Evolutionary conservation across 202 grass and related monocot genomes (phyloP).

Genomic region (Cymbopogon flexuosus): DNA sequence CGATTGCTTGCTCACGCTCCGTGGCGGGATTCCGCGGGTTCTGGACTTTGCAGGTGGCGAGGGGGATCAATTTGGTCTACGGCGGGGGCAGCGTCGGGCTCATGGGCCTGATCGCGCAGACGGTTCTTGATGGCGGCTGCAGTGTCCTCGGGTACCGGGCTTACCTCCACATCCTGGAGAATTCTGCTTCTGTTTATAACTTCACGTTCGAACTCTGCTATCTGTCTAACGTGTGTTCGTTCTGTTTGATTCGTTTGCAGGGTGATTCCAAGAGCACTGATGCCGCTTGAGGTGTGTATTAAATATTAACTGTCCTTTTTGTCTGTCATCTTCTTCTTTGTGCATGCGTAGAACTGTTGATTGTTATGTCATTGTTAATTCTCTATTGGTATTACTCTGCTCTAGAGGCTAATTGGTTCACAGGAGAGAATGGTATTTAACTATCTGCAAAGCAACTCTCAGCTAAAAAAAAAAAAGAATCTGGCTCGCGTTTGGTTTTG

Average conservation of each 20-base stretch:
- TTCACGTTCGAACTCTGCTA: background rate
- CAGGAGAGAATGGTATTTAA: background rate
- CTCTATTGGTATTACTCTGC: background rate
- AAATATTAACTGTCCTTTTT: constrained; percentile 16
- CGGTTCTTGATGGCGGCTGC: constrained; percentile 78
- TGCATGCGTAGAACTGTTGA: background rate
- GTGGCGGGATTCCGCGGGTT: constrained; percentile 11
- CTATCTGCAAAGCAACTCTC: background rate
- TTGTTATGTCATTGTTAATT: constrained; percentile 10
- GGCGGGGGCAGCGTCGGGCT: constrained; percentile 92
- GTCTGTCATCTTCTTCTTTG: background rate
- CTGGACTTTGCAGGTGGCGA: constrained; percentile 51
- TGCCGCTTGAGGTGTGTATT: constrained; percentile 72
- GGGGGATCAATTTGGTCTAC: constrained; percentile 83
- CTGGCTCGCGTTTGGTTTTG: background rate
- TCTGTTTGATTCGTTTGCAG: constrained; percentile 47
- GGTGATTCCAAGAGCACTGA: constrained; percentile 89
- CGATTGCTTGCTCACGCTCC: background rate
- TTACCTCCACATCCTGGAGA: background rate
- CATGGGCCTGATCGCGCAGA: constrained; percentile 94
- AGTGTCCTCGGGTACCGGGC: constrained; percentile 61
- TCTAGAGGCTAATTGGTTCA: background rate
- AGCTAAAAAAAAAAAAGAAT: background rate
- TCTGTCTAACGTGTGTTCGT: constrained; percentile 2
- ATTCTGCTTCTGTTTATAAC: constrained; percentile 3